Evolutionary conservation across 768 basidiomycete genomes (phyloP).

Genomic region (Suillus plorans): DNA sequence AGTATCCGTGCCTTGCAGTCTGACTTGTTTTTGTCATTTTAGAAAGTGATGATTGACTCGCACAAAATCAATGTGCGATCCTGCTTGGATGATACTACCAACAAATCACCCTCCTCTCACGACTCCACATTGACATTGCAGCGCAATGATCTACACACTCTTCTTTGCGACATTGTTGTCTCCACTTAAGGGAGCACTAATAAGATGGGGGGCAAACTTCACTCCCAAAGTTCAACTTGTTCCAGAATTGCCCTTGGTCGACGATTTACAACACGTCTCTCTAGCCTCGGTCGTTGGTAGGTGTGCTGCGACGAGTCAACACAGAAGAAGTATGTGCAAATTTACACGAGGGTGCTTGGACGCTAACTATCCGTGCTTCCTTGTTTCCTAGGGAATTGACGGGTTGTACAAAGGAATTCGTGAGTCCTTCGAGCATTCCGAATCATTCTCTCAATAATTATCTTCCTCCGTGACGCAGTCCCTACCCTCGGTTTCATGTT

Average conservation of each 20-base stretch:
- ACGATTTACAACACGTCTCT: background rate
- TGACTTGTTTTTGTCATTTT: background rate
- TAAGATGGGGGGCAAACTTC: slow-evolving; percentile 6
- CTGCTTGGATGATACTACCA: background rate
- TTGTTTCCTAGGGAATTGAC: background rate
- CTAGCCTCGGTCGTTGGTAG: background rate
- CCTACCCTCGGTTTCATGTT: slow-evolving; percentile 1
- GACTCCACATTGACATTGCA: background rate
- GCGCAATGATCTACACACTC: background rate
- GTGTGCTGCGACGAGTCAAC: background rate
- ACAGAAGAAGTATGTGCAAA: background rate
- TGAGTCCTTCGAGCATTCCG: background rate
- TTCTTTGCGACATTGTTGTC: background rate
- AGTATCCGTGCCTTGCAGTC: background rate
- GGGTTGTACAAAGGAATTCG: background rate
- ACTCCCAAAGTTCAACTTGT: background rate
- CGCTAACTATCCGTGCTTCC: background rate
- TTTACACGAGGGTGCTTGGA: background rate
- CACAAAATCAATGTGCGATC: background rate
- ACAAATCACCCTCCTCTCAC: background rate
- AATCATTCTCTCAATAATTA: background rate
- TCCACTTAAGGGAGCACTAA: slow-evolving; percentile 4
- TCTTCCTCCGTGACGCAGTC: background rate
- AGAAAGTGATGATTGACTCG: background rate
- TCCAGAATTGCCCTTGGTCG: background rate